These are phyloP conservation scores for Pterula multifida DNA, from an alignment of 1,284 basidiomycete genomes.

Conservation along the genomic window DNA sequence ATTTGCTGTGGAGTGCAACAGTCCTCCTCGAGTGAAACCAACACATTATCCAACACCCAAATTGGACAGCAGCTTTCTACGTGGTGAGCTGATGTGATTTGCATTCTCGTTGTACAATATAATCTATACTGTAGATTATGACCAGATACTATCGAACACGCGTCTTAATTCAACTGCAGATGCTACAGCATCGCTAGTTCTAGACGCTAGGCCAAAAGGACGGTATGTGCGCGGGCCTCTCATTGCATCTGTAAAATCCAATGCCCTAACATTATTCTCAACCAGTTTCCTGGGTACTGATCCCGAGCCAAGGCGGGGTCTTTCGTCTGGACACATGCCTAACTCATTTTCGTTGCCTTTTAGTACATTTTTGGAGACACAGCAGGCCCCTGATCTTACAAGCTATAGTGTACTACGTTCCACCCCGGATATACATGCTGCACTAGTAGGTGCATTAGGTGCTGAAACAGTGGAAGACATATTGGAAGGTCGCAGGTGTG, in stretches of 20 bases:
- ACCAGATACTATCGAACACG: slow-evolving; percentile 73
- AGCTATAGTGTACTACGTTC: slow-evolving; percentile 59
- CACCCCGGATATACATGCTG: slow-evolving; percentile 40
- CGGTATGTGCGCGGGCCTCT: slow-evolving; percentile 36
- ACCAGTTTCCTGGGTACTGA: slow-evolving; percentile 66
- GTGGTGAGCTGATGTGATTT: slow-evolving; percentile 36
- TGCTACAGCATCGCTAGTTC: slow-evolving; percentile 47
- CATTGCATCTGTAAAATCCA: background rate
- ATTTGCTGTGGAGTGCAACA: slow-evolving; percentile 43
- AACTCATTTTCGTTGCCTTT: slow-evolving; percentile 82
- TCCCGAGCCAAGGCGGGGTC: slow-evolving; percentile 81
- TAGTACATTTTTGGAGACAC: slow-evolving; percentile 55
- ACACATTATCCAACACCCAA: slow-evolving; percentile 43
- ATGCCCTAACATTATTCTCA: slow-evolving; percentile 5
- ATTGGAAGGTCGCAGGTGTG: slow-evolving; percentile 41
- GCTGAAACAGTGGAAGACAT: slow-evolving; percentile 40
- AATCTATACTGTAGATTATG: slow-evolving; percentile 49
- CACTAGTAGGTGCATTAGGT: slow-evolving; percentile 53
- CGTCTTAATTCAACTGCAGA: slow-evolving; percentile 29
- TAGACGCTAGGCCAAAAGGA: slow-evolving; percentile 78
- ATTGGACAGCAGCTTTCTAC: slow-evolving; percentile 37
- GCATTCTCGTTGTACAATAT: slow-evolving; percentile 12
- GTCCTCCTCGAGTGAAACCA: slow-evolving; percentile 15
- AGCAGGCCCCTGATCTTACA: slow-evolving; percentile 25
- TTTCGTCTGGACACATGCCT: slow-evolving; percentile 92